phyloP scores from a whole-genome alignment of 768 basidiomycete genomes.

The Lactarius hatsudake region DNA sequence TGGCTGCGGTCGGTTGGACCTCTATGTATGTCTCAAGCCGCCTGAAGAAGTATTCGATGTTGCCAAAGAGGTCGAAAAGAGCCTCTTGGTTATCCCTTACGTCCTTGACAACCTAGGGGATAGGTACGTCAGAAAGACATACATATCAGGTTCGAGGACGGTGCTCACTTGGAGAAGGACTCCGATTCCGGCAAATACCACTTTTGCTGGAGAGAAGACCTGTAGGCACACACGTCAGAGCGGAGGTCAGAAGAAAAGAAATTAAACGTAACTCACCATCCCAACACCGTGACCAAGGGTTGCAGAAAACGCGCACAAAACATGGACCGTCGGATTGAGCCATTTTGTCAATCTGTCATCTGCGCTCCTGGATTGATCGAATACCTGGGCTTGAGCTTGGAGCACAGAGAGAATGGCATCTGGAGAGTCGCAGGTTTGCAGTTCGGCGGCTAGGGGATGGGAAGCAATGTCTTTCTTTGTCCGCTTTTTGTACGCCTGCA shows the following conservation, averaged over 20 bases:
- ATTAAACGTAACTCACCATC: not conserved
- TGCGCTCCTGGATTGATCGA: not conserved
- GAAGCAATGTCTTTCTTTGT: not conserved
- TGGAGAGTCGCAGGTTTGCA: not conserved
- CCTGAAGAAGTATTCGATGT: conserved; percentile 1
- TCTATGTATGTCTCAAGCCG: conserved; percentile 8
- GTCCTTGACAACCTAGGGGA: conserved; percentile 3
- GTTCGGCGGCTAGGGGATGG: not conserved
- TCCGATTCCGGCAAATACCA: no score
- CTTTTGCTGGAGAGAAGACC: no score
- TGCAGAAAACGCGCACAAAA: not conserved
- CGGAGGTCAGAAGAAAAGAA: not conserved
- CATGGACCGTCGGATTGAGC: conserved; percentile 1
- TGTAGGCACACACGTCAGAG: not conserved
- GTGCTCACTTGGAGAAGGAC: not conserved
- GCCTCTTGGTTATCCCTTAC: not conserved
- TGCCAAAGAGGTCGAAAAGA: conserved; percentile 2
- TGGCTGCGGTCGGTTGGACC: not conserved
- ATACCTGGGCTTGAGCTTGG: not conserved
- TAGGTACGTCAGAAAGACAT: not conserved
- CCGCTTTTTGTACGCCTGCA: not conserved
- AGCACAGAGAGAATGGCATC: not conserved
- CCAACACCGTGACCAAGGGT: not conserved
- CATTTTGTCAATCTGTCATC: not conserved
- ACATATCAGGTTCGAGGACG: no score